These are phyloP conservation scores for Takashimella koratensis DNA, from an alignment of 1,284 basidiomycete genomes.

Conservation along the genomic window DNA sequence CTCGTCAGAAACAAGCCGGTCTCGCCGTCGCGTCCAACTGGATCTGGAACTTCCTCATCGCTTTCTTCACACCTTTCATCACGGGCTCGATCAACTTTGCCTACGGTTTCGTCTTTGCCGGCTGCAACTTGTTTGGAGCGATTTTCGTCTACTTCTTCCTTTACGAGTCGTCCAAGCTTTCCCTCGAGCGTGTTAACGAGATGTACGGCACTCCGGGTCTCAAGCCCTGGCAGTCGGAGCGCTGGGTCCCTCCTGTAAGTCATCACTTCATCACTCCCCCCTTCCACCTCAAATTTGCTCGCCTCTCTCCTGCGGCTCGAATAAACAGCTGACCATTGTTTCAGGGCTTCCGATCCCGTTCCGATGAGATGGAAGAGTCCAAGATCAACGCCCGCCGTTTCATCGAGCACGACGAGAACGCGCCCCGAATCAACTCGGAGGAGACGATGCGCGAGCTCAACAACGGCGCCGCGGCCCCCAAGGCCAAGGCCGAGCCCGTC, in stretches of 20 bases:
- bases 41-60: constrained; percentile 69
- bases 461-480: neutral
- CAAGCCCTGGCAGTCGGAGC: constrained; percentile 17
- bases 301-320: too few relatives aligned
- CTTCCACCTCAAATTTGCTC: neutral
- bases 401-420: constrained; percentile 2
- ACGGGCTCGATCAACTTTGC: constrained; percentile 57
- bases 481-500: neutral
- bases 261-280: neutral
- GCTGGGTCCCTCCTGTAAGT: constrained; percentile 17
- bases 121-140: constrained; percentile 44
- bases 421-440: constrained; percentile 1
- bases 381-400: constrained; percentile 5
- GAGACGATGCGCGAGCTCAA: constrained; percentile 5
- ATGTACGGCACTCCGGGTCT: constrained; percentile 21
- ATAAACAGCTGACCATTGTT: too few relatives aligned
- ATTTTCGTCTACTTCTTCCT: constrained; percentile 70
- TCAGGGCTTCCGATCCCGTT: constrained; percentile 5
- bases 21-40: constrained; percentile 66
- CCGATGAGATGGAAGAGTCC: constrained; percentile 7
- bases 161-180: constrained; percentile 67
- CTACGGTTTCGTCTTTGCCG: constrained; percentile 71
- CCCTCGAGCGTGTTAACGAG: constrained; percentile 64
- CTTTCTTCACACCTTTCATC: constrained; percentile 72
- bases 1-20: constrained; percentile 64